phyloP scores from a whole-genome alignment of 1,284 basidiomycete species.

The Sphagnurus paluster region DNA sequence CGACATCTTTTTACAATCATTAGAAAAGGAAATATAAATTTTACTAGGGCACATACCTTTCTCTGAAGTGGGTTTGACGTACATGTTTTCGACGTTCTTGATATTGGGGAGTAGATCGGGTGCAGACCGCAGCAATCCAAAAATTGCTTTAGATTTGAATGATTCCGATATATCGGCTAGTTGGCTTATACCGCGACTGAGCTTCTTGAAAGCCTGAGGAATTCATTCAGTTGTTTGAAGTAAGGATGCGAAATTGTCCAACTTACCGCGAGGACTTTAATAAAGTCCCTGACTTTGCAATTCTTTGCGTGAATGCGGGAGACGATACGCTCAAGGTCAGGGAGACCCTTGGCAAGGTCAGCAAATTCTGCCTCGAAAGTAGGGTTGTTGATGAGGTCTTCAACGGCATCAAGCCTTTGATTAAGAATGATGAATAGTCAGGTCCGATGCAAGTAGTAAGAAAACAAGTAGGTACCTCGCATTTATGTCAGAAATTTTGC shows the following conservation, averaged over 20 bases:
- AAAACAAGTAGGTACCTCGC: constrained; percentile 55
- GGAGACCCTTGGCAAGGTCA: constrained; percentile 75
- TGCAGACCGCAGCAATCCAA: constrained; percentile 74
- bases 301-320: constrained; percentile 92
- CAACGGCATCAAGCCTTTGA: constrained; percentile 89
- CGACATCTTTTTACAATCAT: constrained; percentile 44
- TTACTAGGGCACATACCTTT: constrained; percentile 47
- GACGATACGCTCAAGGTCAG: constrained; percentile 92
- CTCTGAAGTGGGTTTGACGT: constrained; percentile 49
- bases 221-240: neutral
- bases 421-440: constrained; percentile 13
- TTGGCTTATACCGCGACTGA: constrained; percentile 66
- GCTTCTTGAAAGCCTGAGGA: constrained; percentile 69
- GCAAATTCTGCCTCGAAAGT: constrained; percentile 78
- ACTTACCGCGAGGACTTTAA: constrained; percentile 75
- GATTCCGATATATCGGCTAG: constrained; percentile 66
- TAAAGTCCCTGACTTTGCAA: constrained; percentile 84
- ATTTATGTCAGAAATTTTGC: constrained; percentile 81
- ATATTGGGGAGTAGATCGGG: constrained; percentile 77
- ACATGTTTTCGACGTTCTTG: constrained; percentile 75
- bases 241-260: neutral
- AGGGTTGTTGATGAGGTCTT: constrained; percentile 81
- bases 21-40: constrained; percentile 7
- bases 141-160: constrained; percentile 77
- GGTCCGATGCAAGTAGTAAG: constrained; percentile 2